A percentile compares a stretch with the other conserved stretches of the same genome.
phyloP scores from a whole-genome alignment of 495 filamentous ascomycete genomes.

The Aspergillus bertholletiae region DNA sequence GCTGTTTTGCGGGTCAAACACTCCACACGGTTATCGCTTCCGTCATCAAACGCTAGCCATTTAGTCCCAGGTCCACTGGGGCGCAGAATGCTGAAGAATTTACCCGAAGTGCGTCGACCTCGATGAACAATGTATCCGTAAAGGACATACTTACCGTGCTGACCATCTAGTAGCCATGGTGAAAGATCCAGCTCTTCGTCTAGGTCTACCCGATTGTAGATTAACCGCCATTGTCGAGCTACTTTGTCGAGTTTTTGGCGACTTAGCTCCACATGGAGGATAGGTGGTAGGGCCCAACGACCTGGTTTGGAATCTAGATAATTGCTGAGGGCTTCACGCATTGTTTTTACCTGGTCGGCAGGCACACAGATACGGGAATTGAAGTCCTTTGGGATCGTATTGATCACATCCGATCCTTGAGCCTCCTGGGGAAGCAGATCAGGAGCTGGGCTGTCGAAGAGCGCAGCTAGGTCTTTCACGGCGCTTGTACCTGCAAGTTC shows the following conservation, averaged over 20 bases:
- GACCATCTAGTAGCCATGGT: conserved; percentile 28
- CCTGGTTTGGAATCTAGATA: conserved; percentile 35
- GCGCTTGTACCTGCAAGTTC: conserved; percentile 47
- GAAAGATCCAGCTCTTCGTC: conserved; percentile 51
- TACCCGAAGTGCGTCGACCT: conserved; percentile 56
- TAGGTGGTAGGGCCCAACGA: conserved; percentile 39
- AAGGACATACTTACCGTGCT: conserved; percentile 49
- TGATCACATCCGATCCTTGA: conserved; percentile 12
- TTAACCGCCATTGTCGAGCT: conserved; percentile 54
- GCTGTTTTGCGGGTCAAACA: conserved; percentile 57
- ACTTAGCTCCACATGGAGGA: conserved; percentile 58
- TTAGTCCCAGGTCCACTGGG: conserved; percentile 52
- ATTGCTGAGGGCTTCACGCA: conserved; percentile 24
- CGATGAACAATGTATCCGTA: conserved; percentile 62
- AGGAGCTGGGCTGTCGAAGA: conserved; percentile 43
- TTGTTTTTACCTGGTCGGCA: conserved; percentile 33
- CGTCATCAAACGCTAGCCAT: conserved; percentile 60
- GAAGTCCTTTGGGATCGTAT: conserved; percentile 36
- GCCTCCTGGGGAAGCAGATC: not conserved
- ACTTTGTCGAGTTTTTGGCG: conserved; percentile 52
- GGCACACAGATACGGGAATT: conserved; percentile 40
- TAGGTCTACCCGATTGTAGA: conserved; percentile 53
- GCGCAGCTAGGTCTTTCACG: conserved; percentile 30
- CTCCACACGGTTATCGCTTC: conserved; percentile 51
- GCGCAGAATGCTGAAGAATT: conserved; percentile 60